A percentile compares a stretch with the other conserved stretches of the same genome.
These are phyloP conservation scores for Xylariaceae sp. DNA, from an alignment of 2,329 filamentous ascomycete genomes.

Conservation along the genomic window DNA sequence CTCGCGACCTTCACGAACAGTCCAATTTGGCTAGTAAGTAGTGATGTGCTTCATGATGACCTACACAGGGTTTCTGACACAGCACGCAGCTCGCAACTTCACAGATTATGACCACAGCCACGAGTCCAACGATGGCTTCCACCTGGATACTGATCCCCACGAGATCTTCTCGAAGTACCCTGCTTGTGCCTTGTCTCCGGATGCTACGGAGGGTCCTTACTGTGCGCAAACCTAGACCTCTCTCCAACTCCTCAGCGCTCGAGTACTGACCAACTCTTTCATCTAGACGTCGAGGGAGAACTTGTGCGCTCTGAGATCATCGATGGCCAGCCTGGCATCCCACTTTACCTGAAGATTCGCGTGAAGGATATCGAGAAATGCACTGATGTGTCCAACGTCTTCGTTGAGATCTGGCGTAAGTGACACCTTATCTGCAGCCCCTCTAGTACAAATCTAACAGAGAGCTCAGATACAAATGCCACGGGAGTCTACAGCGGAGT, in stretches of 20 bases:
- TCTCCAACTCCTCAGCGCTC: background rate
- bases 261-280: background rate
- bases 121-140: background rate
- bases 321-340: slow-evolving; percentile 5
- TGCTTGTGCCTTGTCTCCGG: slow-evolving; percentile 12
- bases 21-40: background rate
- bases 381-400: background rate
- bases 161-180: slow-evolving; percentile 1
- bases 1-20: background rate
- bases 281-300: slow-evolving; percentile 9
- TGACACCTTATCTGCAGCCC: background rate
- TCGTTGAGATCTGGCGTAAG: slow-evolving; percentile 13
- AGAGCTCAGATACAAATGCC: slow-evolving; percentile 1
- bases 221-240: background rate
- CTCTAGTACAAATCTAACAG: background rate
- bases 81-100: background rate
- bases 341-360: slow-evolving; percentile 8
- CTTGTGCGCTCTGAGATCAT: slow-evolving; percentile 8
- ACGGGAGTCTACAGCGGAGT: slow-evolving; percentile 11
- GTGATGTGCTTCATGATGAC: background rate
- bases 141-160: background rate
- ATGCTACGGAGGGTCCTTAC: slow-evolving; percentile 17
- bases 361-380: slow-evolving; percentile 11
- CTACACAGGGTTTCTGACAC: background rate
- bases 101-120: slow-evolving; percentile 1